Base-by-base conservation (phyloP, 1,284 basidiomycete genomes). In the Tilletia walkeri region DNA sequence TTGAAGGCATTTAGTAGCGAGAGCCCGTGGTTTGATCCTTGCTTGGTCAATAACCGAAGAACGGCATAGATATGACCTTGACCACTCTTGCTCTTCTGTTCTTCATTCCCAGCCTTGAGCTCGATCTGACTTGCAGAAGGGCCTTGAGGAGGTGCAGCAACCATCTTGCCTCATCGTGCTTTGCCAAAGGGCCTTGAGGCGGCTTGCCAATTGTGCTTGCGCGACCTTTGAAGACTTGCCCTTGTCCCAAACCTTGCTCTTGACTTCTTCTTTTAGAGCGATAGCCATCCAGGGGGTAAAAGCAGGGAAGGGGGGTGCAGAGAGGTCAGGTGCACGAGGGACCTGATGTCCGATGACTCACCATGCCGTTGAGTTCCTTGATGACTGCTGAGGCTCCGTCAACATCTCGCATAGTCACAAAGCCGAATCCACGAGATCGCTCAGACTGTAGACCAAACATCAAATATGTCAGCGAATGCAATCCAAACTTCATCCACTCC, bases 341-440 rank as follows among this genome's bases (percentile, higher is more conserved):
- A 14, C 16, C 48, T 59, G 2, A 30, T 41, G 18, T 59, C 30
- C 14, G 36, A 88, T 63, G 34, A 88, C 92, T 78, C 84, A 94
- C 93, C 70, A 95, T 86, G 67, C 95, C 95, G 82, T 98, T 99
- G 65, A 99, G 86, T 80, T 93, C 92, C 74, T 91, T 89, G 81
- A 99, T 93, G 84, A 92, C 95, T 59, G 89, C 87, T 38, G 88
- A 86, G 2, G 96, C 96, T 74, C 96, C 94, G 70, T 95, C 93
- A 18, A 90, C 88, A 49, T 88, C 88, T 50, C 88, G 88, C 94
- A 99, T 98, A 75, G 91, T 91, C 84, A 99, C 94, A 84, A 99
- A 99, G 50, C 95, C 95, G 78, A 99, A 99, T 82, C 94, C 96
- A 76, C 95, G 92, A 69, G 95, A 98, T 71, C 96, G 91, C 82